Conservation (phyloP, 2,329 filamentous ascomycete species). For the Fusarium sarcochroum region DNA sequence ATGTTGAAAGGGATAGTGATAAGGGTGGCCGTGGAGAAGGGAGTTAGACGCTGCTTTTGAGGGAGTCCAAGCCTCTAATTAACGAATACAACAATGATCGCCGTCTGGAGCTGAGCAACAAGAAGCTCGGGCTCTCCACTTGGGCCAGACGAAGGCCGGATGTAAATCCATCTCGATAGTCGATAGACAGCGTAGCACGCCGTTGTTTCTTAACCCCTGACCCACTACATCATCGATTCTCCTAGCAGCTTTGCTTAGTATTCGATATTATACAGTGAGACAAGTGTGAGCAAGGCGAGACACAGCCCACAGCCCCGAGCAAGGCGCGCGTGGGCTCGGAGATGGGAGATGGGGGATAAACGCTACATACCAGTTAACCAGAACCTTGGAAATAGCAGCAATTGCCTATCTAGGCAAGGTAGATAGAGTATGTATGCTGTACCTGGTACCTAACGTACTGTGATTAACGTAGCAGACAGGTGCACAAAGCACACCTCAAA, state of each 20-base stretch:
- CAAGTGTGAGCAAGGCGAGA: constrained; percentile 17
- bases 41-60: constrained; percentile 7
- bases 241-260: constrained; percentile 5
- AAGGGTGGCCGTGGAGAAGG: neutral
- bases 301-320: constrained; percentile 15
- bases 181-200: constrained; percentile 34
- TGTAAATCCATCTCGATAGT: constrained; percentile 32
- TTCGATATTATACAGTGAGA: constrained; percentile 13
- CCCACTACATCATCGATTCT: constrained; percentile 47
- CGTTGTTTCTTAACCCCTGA: constrained; percentile 44
- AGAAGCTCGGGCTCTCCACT: constrained; percentile 36
- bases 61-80: constrained; percentile 33
- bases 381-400: constrained; percentile 13
- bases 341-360: constrained; percentile 12
- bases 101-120: constrained; percentile 33
- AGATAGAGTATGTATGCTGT: constrained; percentile 6
- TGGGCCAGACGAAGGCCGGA: constrained; percentile 22
- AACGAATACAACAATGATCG: constrained; percentile 38
- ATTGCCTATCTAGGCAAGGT: constrained; percentile 1
- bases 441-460: neutral
- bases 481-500: constrained; percentile 7
- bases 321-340: constrained; percentile 8
- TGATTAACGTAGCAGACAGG: constrained; percentile 1
- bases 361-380: constrained; percentile 16
- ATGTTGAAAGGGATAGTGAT: constrained; percentile 3